Evolutionary conservation across 2,329 filamentous ascomycete species (phyloP), one percentile per base, ranked within the genome.

Genomic region (Scleromitrula shiraiana): DNA sequence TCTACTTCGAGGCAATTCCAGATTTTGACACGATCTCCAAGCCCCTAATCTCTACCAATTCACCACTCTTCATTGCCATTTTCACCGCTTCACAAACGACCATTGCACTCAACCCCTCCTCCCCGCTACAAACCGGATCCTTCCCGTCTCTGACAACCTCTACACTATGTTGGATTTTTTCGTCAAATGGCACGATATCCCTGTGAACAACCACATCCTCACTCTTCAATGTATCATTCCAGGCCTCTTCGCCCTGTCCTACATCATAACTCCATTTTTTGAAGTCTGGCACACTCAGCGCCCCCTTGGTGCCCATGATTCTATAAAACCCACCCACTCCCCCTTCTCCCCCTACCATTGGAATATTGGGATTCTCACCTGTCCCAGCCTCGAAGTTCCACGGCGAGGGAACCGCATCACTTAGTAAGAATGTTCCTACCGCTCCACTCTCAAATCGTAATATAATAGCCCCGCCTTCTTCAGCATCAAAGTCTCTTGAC

Each of bases 351-450:
- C 59, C 64, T 2, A 65, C 60, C 7, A 62, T 59, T 0, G 75
- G 70, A 41, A 80, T 72, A 1, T 67, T 59, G 0, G 76, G 74
- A 50, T 80, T 81, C 62, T 81, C 78, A 2, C 76, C 76, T 0
- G 77, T 80, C 0, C 74, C 77, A 2, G 68, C 62, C 57, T 80
- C 77, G 41, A 79, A 80, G 49, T 68, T 75, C 57, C 77, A 70
- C 1, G 74, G 72, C 0, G 70, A 73, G 0, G 74, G 69, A 0
- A 69, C 66, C 7, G 69, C 68, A 57, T 82, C 78, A 9, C 69
- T 73, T 2, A 80, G 57, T 2, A 82, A 49, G 54, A 80, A 80
- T 0, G 74, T 78, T 0, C 76, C 77, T 0, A 80, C 75, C 2
- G 71, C 67, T 0, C 77, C 77, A 2, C 68, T 74, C 1, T 65